phyloP scores from a whole-genome alignment of 257 asterid genomes.

The Solanum tarapatanum region DNA sequence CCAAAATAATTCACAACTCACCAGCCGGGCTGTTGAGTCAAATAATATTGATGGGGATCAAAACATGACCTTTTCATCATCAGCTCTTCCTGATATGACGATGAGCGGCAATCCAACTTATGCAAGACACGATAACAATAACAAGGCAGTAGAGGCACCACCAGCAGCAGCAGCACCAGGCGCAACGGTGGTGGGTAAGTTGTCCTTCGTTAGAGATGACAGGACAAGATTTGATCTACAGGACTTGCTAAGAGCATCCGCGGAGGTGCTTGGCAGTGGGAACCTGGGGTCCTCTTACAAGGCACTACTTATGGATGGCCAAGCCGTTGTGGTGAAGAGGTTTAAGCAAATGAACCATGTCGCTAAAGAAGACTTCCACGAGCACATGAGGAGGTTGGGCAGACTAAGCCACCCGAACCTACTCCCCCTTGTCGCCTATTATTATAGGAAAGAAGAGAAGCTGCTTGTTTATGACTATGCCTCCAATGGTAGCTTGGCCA shows the following conservation, averaged over 20 bases:
- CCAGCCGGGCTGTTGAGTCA: slow-evolving; percentile 9
- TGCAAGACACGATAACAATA: not conserved
- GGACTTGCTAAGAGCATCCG: slow-evolving; percentile 78
- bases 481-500: slow-evolving; percentile 60
- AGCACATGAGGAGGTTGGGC: slow-evolving; percentile 81
- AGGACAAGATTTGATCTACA: slow-evolving; percentile 58
- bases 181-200: slow-evolving; percentile 19
- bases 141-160: not conserved
- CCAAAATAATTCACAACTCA: slow-evolving; percentile 4
- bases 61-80: not conserved
- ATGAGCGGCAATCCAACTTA: not conserved
- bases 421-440: slow-evolving; percentile 69
- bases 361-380: slow-evolving; percentile 66
- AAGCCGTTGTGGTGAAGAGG: slow-evolving; percentile 71
- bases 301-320: slow-evolving; percentile 69
- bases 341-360: slow-evolving; percentile 72
- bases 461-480: slow-evolving; percentile 53
- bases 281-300: slow-evolving; percentile 84
- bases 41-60: not conserved
- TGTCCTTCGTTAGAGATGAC: slow-evolving; percentile 63
- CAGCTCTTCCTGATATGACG: not conserved
- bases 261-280: slow-evolving; percentile 82
- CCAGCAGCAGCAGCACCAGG: not conserved
- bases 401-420: slow-evolving; percentile 56
- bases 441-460: slow-evolving; percentile 87